Percentiles rank a stretch among this genome's conserved stretches.
Conservation (phyloP, 2,329 filamentous ascomycete genomes). For the Arthrobotrys musiformis region DNA sequence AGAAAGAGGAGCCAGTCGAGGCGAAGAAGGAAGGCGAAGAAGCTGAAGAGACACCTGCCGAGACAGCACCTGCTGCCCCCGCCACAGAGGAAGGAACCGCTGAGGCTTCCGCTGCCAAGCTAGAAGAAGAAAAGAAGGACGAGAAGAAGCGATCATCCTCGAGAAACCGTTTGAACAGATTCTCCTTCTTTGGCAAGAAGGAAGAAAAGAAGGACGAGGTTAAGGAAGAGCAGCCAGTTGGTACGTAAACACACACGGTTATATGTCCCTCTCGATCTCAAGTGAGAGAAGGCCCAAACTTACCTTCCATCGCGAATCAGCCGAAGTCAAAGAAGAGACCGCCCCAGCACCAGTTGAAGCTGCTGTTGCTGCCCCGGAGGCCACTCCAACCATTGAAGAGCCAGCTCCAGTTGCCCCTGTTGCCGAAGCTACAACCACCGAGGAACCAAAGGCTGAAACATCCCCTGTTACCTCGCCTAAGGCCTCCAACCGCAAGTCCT, state of each 20-base stretch:
- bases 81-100: conserved; percentile 53
- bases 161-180: conserved; percentile 70
- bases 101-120: conserved; percentile 52
- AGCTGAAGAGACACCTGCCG: conserved; percentile 61
- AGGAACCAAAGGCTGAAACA: conserved; percentile 55
- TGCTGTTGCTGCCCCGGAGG: conserved; percentile 43
- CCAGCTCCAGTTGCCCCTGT: background rate
- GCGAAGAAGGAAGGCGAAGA: conserved; percentile 60
- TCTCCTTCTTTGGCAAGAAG: conserved; percentile 71
- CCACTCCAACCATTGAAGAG: conserved; percentile 49
- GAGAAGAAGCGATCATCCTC: conserved; percentile 73
- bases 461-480: conserved; percentile 42
- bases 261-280: background rate
- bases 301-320: conserved; percentile 39
- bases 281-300: background rate
- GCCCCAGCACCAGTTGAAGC: conserved; percentile 20
- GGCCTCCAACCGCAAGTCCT: conserved; percentile 46
- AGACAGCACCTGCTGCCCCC: conserved; percentile 59
- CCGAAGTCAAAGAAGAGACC: conserved; percentile 59
- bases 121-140: conserved; percentile 67
- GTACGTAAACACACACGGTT: conserved; percentile 21
- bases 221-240: conserved; percentile 60
- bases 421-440: conserved; percentile 31
- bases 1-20: conserved; percentile 62
- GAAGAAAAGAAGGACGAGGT: conserved; percentile 70